Evolutionary conservation across 495 filamentous ascomycete species (phyloP).

Genomic region (Cladorrhinum samala): DNA sequence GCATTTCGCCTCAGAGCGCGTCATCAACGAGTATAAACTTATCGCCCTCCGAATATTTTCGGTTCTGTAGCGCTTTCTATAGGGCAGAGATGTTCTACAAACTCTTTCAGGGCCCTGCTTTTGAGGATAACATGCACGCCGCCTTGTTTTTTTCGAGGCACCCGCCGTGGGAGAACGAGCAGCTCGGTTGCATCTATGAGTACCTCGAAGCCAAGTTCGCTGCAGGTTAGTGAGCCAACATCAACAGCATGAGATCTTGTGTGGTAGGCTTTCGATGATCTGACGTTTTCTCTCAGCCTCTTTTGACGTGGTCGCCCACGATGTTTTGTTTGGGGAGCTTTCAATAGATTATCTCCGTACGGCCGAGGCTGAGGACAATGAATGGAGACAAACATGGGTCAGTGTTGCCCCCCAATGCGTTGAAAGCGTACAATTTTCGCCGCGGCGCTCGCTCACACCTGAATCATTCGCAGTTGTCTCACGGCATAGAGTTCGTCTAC

Average conservation of each 20-base stretch:
- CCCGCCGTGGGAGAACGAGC: background rate
- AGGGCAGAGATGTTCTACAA: background rate
- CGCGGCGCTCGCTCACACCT: background rate
- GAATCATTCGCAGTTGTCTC: background rate
- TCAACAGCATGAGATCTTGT: background rate
- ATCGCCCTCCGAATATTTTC: background rate
- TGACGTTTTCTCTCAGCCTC: background rate
- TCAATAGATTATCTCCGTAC: background rate
- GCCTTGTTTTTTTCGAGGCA: background rate
- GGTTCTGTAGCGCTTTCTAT: background rate
- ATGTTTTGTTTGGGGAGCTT: background rate
- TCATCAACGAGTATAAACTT: background rate
- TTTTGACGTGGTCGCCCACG: background rate
- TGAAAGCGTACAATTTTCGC: too few relatives aligned
- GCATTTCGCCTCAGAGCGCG: background rate
- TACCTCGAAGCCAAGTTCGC: background rate
- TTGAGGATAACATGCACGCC: background rate
- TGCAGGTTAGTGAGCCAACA: background rate
- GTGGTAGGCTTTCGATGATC: background rate
- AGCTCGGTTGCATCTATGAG: background rate
- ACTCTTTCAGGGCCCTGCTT: background rate
- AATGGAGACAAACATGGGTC: background rate
- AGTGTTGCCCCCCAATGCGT: background rate
- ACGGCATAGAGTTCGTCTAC: background rate
- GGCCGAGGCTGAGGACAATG: background rate